Evolutionary conservation across 1,284 basidiomycete genomes (phyloP), one percentile per base, ranked within the genome.

Genomic region (Phenoliferia sp.): DNA sequence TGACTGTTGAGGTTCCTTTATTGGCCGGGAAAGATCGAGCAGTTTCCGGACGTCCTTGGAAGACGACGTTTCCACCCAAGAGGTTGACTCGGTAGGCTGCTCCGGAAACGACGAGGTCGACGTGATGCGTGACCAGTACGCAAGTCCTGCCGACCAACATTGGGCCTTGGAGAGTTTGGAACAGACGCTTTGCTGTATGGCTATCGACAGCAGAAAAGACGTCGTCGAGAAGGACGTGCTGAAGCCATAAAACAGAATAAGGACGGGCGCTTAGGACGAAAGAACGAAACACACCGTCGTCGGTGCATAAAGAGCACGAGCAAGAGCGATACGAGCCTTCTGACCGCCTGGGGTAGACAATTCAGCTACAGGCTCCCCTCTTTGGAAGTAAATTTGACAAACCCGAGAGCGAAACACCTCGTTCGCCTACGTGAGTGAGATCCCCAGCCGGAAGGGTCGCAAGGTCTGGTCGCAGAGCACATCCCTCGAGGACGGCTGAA

Each of bases 361-460:
- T n/a, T n/a, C n/a, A n/a, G n/a, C n/a, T n/a, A n/a, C n/a, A n/a
- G n/a, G n/a, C n/a, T n/a, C n/a, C n/a, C n/a, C n/a, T n/a, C n/a
- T n/a, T n/a, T n/a, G n/a, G n/a, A n/a, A n/a, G n/a, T n/a, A n/a
- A n/a, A 58, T n/a, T 5, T 3, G 3, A 35, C 57, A 28, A 2
- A 59, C 94, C 92, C 33, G 90, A 92, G 33, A 94, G 80, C 77
- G 92, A 92, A 15, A 93, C 85, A 10, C 82, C 82, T 59, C 81
- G 78, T 68, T 83, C 82, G 32, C 90, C 76, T 55, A 79, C 77
- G 63, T 79, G 77, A 2, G 80, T 78, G 60, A 56, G 19, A 74
- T 98, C 95, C 3, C 94, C 92, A 75, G 94, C 92, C 77, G 97
- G 93, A 29, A 98, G 82, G 61, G 94, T 92, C 63, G 88, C 85